These are phyloP conservation scores for Trichoderma polysporum DNA, from an alignment of 2,329 filamentous ascomycete species.

Conservation along the genomic window DNA sequence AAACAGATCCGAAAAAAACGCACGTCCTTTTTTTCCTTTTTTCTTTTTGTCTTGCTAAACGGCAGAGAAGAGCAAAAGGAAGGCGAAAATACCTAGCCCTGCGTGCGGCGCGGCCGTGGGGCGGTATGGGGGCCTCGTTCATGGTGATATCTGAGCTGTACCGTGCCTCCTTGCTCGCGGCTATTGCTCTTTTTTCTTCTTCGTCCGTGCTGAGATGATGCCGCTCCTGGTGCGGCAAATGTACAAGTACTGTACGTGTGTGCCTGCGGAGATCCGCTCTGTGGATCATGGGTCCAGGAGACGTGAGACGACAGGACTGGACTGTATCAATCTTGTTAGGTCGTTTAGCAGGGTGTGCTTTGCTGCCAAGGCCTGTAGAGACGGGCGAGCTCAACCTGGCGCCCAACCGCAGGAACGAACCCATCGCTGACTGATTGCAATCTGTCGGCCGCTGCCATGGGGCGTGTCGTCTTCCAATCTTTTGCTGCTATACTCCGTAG, in stretches of 20 bases:
- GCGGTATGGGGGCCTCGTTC: background rate
- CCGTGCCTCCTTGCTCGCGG: background rate
- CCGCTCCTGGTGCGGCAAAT: background rate
- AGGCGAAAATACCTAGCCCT: background rate
- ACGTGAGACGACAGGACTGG: background rate
- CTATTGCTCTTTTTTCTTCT: background rate
- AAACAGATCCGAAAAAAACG: background rate
- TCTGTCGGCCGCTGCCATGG: background rate
- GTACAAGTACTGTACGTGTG: background rate
- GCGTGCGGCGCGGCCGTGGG: background rate
- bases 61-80: background rate
- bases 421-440: constrained; percentile 6
- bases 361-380: constrained; percentile 1
- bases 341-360: constrained; percentile 4
- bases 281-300: background rate
- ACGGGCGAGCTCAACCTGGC: constrained; percentile 17
- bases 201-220: background rate
- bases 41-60: background rate
- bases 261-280: constrained; percentile 2
- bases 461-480: too few relatives aligned
- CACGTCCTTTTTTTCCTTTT: background rate
- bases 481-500: background rate
- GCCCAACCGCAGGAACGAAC: constrained; percentile 12
- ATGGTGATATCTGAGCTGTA: constrained; percentile 4
- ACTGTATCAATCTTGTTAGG: background rate